Conservation (phyloP, 1,139 yeast genomes). For the Waltiozyma sp. region DNA sequence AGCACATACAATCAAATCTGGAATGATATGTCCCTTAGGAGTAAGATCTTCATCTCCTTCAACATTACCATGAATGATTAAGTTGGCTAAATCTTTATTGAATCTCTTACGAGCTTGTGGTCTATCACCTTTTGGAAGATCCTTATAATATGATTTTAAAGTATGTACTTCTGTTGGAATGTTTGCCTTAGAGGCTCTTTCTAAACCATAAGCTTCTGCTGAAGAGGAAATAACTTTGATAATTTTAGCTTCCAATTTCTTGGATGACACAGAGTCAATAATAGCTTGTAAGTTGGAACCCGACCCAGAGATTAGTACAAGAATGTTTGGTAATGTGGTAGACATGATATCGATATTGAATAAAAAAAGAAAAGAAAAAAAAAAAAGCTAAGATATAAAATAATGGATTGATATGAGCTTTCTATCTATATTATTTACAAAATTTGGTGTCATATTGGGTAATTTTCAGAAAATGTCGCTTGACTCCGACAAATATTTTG, state of each 20-base stretch:
- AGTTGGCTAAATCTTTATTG: slow-evolving; percentile 65
- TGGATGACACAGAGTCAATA: slow-evolving; percentile 53
- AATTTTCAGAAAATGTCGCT: no score
- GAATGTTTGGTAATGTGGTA: slow-evolving; percentile 26
- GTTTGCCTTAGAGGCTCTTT: slow-evolving; percentile 56
- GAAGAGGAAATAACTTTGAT: slow-evolving; percentile 73
- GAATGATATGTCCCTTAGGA: slow-evolving; percentile 31
- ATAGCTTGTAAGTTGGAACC: slow-evolving; percentile 93
- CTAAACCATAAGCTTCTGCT: slow-evolving; percentile 71
- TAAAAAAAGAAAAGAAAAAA: no score
- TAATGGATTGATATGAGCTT: not conserved
- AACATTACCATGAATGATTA: slow-evolving; percentile 41
- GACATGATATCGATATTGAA: not conserved
- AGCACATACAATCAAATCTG: slow-evolving; percentile 88
- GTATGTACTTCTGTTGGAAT: slow-evolving; percentile 66
- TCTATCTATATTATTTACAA: not conserved
- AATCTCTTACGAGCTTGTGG: slow-evolving; percentile 52
- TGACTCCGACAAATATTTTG: not conserved
- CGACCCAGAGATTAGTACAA: slow-evolving; percentile 86
- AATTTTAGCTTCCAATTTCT: slow-evolving; percentile 36
- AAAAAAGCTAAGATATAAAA: not conserved
- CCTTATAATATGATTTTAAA: slow-evolving; percentile 64
- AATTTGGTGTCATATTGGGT: not conserved
- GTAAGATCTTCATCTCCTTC: slow-evolving; percentile 22
- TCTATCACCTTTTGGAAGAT: slow-evolving; percentile 56